Conservation (phyloP, 371 early-diverging fungal genomes). For the Blakeslea trispora region DNA sequence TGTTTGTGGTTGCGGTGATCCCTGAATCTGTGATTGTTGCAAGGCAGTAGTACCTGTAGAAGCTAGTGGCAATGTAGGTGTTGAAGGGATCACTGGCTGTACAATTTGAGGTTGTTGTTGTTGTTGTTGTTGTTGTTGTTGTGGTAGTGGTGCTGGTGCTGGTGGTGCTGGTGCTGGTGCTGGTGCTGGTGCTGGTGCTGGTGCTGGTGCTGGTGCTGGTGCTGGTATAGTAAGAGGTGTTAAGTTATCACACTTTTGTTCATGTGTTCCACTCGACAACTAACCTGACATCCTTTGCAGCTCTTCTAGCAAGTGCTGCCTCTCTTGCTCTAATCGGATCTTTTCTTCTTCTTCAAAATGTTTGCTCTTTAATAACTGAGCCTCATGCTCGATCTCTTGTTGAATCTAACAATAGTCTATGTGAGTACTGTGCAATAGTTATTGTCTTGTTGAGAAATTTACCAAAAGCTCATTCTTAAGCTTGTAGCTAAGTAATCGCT, state of each 20-base stretch:
- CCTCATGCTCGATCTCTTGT: constrained; percentile 41
- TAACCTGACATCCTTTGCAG: constrained; percentile 13
- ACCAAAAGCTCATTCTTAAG: constrained; percentile 25
- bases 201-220: not conserved
- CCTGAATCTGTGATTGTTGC: not conserved
- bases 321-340: constrained; percentile 18
- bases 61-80: not conserved
- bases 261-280: not conserved
- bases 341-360: constrained; percentile 22
- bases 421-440: not conserved
- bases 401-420: constrained; percentile 61
- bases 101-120: constrained; percentile 1
- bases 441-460: not conserved
- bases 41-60: constrained; percentile 1
- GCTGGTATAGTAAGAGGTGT: not conserved
- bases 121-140: not conserved
- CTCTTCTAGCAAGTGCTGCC: constrained; percentile 18
- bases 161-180: too few relatives aligned
- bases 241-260: not conserved
- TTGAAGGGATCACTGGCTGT: too few relatives aligned
- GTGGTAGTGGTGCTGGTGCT: not conserved
- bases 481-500: constrained; percentile 23
- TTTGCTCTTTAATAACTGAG: constrained; percentile 27
- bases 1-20: not conserved
- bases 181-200: constrained; percentile 1